These are phyloP conservation scores for Peronospora destructor DNA, from an alignment of 352 stramenopile genomes.

Conservation along the genomic window DNA sequence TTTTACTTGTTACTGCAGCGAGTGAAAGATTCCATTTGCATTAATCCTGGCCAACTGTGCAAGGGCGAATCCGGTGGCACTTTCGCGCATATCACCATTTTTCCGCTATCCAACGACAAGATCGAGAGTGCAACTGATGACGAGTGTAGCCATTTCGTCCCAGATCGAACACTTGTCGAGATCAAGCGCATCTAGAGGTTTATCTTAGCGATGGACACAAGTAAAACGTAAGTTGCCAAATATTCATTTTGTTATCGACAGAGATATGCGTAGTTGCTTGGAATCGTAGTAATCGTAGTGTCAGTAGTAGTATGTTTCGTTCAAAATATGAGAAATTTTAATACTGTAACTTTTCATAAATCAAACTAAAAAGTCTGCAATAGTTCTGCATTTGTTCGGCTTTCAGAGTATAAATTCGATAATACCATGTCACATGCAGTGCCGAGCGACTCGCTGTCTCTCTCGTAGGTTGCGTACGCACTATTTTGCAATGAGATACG, in stretches of 20 bases:
- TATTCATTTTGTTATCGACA: too few species aligned
- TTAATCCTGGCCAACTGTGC: conserved; percentile 93
- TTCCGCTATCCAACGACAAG: conserved; percentile 84
- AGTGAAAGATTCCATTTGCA: conserved; percentile 87
- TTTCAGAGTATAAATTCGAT: not conserved
- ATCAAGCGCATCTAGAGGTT: conserved; percentile 84
- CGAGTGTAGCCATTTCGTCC: conserved; percentile 60
- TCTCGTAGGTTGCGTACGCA: conserved; percentile 1
- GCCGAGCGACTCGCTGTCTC: not conserved
- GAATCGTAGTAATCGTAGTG: too few species aligned
- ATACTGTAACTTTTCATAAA: too few species aligned
- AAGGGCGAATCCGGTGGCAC: conserved; percentile 92
- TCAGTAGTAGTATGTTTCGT: too few species aligned
- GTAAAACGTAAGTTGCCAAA: too few species aligned
- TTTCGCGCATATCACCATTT: conserved; percentile 89
- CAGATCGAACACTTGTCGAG: conserved; percentile 86
- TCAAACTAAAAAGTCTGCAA: too few species aligned
- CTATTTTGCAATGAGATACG: not conserved
- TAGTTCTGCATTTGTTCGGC: not conserved
- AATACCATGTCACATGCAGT: not conserved
- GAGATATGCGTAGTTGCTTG: too few species aligned
- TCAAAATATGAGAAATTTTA: too few species aligned
- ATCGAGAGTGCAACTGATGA: conserved; percentile 37
- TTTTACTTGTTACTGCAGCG: conserved; percentile 45
- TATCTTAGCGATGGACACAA: not conserved